Conservation (phyloP, 2,329 filamentous ascomycete genomes). For the Penicillium italicum region DNA sequence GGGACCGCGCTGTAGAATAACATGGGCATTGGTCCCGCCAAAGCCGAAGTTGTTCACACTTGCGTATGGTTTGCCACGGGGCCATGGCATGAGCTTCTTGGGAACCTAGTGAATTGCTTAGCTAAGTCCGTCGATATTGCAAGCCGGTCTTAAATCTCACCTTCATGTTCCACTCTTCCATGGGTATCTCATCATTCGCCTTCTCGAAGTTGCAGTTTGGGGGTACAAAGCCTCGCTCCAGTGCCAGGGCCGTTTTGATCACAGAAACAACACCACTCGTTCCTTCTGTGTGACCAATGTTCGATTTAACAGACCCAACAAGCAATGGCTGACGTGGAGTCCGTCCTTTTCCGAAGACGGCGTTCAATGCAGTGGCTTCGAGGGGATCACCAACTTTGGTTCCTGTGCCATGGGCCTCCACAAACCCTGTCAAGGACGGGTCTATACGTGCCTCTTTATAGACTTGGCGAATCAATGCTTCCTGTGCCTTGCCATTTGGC, state of each 20-base stretch:
- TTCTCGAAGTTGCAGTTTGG: conserved; percentile 26
- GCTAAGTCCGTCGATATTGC: background rate
- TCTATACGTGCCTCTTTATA: conserved; percentile 40
- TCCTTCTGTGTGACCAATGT: conserved; percentile 31
- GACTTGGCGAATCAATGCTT: conserved; percentile 36
- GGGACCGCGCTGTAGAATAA: conserved; percentile 27
- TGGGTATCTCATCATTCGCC: conserved; percentile 23
- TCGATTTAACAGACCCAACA: conserved; percentile 31
- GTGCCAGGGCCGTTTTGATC: conserved; percentile 27
- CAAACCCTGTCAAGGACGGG: conserved; percentile 28
- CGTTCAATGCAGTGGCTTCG: conserved; percentile 25
- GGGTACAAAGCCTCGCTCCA: conserved; percentile 29
- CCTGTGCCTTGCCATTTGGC: conserved; percentile 35
- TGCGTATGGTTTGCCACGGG: conserved; percentile 21
- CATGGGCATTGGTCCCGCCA: conserved; percentile 35
- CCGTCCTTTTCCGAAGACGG: conserved; percentile 21
- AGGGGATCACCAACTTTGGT: conserved; percentile 35
- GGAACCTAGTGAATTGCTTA: conserved; percentile 13
- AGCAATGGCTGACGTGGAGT: conserved; percentile 21
- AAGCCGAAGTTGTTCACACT: conserved; percentile 38
- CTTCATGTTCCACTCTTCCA: conserved; percentile 28
- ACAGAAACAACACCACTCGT: conserved; percentile 27
- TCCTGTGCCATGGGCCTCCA: conserved; percentile 47
- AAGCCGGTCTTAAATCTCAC: background rate
- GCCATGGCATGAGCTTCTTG: conserved; percentile 27